Evolutionary conservation across 345 rosid species (phyloP).

Genomic region (Eutrema yunnanense): DNA sequence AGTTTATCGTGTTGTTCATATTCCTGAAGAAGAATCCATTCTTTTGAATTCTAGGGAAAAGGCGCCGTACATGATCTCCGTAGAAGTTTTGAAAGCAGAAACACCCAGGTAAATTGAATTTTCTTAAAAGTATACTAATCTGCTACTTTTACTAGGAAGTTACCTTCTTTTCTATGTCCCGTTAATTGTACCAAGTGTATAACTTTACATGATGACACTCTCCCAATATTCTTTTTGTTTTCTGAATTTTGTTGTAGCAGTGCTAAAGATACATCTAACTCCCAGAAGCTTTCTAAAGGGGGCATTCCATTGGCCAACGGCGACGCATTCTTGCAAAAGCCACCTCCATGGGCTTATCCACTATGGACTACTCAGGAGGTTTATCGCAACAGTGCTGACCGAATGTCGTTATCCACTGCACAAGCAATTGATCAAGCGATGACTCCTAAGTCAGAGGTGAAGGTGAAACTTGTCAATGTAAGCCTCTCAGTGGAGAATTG

Average conservation of each 20-base stretch:
- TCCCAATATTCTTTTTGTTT: slow-evolving; percentile 16
- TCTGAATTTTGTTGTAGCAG: slow-evolving; percentile 40
- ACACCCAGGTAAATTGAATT: slow-evolving; percentile 49
- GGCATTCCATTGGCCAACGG: slow-evolving; percentile 99
- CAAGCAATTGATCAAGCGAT: slow-evolving; percentile 99
- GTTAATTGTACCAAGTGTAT: background rate
- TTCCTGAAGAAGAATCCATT: slow-evolving; percentile 97
- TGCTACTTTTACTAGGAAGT: background rate
- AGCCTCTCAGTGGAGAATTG: slow-evolving; percentile 58
- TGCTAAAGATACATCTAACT: slow-evolving; percentile 60
- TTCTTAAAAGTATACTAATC: background rate
- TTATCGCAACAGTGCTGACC: slow-evolving; percentile 93
- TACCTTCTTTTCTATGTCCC: background rate
- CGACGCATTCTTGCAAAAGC: slow-evolving; percentile 90
- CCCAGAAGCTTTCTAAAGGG: slow-evolving; percentile 89
- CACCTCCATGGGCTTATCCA: slow-evolving; percentile 99
- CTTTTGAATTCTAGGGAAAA: slow-evolving; percentile 99
- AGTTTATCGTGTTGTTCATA: slow-evolving; percentile 86
- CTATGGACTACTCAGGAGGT: slow-evolving; percentile 94
- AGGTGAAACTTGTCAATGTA: slow-evolving; percentile 65
- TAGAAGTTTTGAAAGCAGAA: slow-evolving; percentile 89
- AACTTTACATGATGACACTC: background rate
- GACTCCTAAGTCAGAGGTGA: slow-evolving; percentile 74
- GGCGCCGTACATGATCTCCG: slow-evolving; percentile 91
- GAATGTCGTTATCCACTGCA: slow-evolving; percentile 91